Conservation (phyloP, 805 yeast species). For the Starmerella powellii region DNA sequence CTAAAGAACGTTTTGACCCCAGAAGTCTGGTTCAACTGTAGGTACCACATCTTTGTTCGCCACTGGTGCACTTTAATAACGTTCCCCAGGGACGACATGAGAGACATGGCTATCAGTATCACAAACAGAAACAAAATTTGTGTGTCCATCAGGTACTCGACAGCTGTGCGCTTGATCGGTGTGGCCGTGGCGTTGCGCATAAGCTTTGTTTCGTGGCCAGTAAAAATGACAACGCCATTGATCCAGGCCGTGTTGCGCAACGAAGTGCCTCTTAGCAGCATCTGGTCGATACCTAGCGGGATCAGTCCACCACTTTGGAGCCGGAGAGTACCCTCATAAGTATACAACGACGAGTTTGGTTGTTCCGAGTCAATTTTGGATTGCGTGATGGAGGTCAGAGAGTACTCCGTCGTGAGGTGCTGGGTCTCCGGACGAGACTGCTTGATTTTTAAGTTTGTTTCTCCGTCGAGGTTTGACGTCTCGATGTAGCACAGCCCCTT, state of each 20-base stretch:
- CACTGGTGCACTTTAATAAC: slow-evolving; percentile 56
- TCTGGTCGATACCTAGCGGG: slow-evolving; percentile 79
- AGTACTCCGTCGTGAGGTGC: slow-evolving; percentile 51
- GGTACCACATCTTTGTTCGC: slow-evolving; percentile 44
- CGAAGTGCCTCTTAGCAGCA: slow-evolving; percentile 89
- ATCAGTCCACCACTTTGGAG: slow-evolving; percentile 33
- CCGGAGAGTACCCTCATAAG: slow-evolving; percentile 78
- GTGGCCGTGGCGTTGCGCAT: slow-evolving; percentile 99
- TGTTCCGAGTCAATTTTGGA: slow-evolving; percentile 60
- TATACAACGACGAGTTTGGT: slow-evolving; percentile 87
- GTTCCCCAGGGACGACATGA: slow-evolving; percentile 80
- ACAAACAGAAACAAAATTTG: slow-evolving; percentile 84
- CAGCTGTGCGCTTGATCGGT: slow-evolving; percentile 94
- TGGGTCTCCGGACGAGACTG: slow-evolving; percentile 76
- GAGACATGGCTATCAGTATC: slow-evolving; percentile 58
- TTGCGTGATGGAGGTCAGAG: slow-evolving; percentile 43
- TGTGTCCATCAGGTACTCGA: slow-evolving; percentile 83
- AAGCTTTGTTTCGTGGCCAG: slow-evolving; percentile 96
- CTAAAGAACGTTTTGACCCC: slow-evolving; percentile 63
- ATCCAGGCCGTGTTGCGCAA: slow-evolving; percentile 91
- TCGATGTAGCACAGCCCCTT: slow-evolving; percentile 96
- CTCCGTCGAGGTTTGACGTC: slow-evolving; percentile 96
- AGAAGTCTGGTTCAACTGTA: slow-evolving; percentile 56
- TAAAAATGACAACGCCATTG: slow-evolving; percentile 82
- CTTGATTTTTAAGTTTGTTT: slow-evolving; percentile 89